A percentile compares a stretch with the other conserved stretches of the same genome.
These are phyloP conservation scores for Thermothelomyces thermophilus DNA, from an alignment of 2,329 filamentous ascomycete genomes.

Conservation along the genomic window DNA sequence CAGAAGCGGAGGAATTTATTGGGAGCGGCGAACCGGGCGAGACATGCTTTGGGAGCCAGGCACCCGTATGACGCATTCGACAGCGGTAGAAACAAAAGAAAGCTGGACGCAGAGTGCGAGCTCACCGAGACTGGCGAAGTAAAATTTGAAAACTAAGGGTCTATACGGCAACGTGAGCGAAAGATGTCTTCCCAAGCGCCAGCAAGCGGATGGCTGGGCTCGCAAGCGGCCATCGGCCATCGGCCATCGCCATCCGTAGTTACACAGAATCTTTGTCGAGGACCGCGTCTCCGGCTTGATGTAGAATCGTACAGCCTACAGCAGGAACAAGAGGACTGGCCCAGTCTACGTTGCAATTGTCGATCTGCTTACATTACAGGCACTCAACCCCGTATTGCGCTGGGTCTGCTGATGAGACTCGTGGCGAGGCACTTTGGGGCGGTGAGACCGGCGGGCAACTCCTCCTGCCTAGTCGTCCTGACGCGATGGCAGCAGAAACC, in stretches of 20 bases:
- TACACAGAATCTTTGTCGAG: conserved; percentile 4
- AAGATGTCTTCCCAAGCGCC: no score
- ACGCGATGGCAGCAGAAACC: not conserved
- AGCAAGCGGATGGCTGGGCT: conserved; percentile 1
- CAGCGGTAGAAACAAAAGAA: not conserved
- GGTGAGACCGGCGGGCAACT: not conserved
- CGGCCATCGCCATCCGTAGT: conserved; percentile 1
- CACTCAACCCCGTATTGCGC: not conserved
- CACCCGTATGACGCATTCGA: not conserved
- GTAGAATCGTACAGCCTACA: not conserved
- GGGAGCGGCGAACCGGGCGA: not conserved
- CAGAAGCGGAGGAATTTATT: conserved; percentile 10
- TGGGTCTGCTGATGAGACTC: not conserved
- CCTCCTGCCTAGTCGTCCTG: not conserved
- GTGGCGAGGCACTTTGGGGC: conserved; percentile 6
- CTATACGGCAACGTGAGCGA: not conserved
- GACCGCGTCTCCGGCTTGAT: not conserved
- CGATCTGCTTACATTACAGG: not conserved
- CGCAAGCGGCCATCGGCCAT: no score
- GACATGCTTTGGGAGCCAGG: conserved; percentile 6
- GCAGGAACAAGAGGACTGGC: conserved; percentile 5
- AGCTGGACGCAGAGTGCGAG: not conserved
- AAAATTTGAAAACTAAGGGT: not conserved
- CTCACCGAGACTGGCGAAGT: not conserved
- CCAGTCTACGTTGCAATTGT: conserved; percentile 1